Evolutionary conservation across 352 stramenopile species (phyloP).

Genomic region (Pythium myriotylum): DNA sequence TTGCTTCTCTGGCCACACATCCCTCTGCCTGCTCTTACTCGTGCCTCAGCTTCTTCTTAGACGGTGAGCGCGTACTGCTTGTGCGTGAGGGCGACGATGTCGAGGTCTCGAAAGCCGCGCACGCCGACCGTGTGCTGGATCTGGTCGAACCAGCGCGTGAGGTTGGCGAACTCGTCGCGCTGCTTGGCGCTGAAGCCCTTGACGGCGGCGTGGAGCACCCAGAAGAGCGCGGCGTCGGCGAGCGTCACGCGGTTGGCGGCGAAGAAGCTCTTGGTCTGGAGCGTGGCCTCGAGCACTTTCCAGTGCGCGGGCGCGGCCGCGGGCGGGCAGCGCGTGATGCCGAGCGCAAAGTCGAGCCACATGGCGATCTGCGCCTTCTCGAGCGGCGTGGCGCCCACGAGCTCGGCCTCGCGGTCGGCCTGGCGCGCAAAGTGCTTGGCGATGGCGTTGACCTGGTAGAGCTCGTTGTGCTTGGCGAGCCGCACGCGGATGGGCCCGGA

Average conservation of each 20-base stretch:
- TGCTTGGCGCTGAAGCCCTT: slow-evolving; percentile 39
- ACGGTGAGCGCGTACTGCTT: slow-evolving; percentile 64
- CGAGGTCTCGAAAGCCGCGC: slow-evolving; percentile 75
- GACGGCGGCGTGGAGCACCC: slow-evolving; percentile 50
- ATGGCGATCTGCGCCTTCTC: slow-evolving; percentile 77
- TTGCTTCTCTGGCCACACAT: not conserved
- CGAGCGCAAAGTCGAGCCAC: slow-evolving; percentile 71
- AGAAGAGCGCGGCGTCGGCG: slow-evolving; percentile 81
- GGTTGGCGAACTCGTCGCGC: slow-evolving; percentile 50
- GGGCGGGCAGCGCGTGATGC: slow-evolving; percentile 44
- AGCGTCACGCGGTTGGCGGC: slow-evolving; percentile 73
- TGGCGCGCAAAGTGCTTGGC: slow-evolving; percentile 75
- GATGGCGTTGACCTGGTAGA: slow-evolving; percentile 77
- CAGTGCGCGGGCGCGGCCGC: slow-evolving; percentile 50
- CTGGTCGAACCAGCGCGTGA: slow-evolving; percentile 88
- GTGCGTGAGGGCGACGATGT: slow-evolving; percentile 54
- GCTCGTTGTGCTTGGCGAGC: slow-evolving; percentile 67
- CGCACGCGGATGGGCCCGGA: slow-evolving; percentile 75
- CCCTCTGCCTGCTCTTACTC: not conserved
- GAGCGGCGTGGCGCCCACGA: slow-evolving; percentile 57
- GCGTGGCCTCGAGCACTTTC: slow-evolving; percentile 58
- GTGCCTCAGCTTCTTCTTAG: slow-evolving; percentile 32
- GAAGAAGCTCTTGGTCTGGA: slow-evolving; percentile 69
- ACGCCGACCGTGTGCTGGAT: slow-evolving; percentile 84
- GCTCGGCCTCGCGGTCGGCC: slow-evolving; percentile 72